Conservation (phyloP, 495 filamentous ascomycete genomes). For the Zalerion maritima region DNA sequence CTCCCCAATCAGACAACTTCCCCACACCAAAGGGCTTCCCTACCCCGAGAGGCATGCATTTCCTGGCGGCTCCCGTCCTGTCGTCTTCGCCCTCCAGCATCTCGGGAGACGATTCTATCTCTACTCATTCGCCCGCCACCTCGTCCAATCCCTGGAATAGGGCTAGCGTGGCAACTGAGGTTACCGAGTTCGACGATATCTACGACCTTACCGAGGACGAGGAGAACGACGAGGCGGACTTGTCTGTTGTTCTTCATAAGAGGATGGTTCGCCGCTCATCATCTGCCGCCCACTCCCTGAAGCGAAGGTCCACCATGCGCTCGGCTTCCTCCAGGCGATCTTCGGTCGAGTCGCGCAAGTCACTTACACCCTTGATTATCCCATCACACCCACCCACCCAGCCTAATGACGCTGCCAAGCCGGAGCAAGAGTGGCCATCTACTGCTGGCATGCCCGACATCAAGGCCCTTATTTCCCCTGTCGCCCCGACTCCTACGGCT, state of each 20-base stretch:
- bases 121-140: conserved; percentile 28
- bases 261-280: conserved; percentile 16
- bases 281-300: conserved; percentile 24
- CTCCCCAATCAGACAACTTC: conserved; percentile 45
- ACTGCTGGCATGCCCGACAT: conserved; percentile 26
- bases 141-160: conserved; percentile 39
- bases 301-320: conserved; percentile 20
- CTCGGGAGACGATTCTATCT: conserved; percentile 8
- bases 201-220: conserved; percentile 75
- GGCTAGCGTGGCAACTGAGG: conserved; percentile 37
- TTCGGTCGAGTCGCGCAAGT: conserved; percentile 20
- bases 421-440: conserved; percentile 25
- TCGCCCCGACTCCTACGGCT: conserved; percentile 61
- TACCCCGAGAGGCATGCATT: conserved; percentile 41
- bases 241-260: too few species aligned
- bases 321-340: conserved; percentile 15
- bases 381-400: too few species aligned
- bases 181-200: conserved; percentile 65
- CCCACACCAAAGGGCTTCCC: conserved; percentile 29
- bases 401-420: conserved; percentile 11
- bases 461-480: conserved; percentile 49
- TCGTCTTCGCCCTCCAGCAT: conserved; percentile 30
- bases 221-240: conserved; percentile 31
- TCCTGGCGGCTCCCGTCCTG: conserved; percentile 38
- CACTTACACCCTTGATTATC: conserved; percentile 58